phyloP scores from a whole-genome alignment of 202 grass and related monocot species.

The Schoenoplectus triqueter region DNA sequence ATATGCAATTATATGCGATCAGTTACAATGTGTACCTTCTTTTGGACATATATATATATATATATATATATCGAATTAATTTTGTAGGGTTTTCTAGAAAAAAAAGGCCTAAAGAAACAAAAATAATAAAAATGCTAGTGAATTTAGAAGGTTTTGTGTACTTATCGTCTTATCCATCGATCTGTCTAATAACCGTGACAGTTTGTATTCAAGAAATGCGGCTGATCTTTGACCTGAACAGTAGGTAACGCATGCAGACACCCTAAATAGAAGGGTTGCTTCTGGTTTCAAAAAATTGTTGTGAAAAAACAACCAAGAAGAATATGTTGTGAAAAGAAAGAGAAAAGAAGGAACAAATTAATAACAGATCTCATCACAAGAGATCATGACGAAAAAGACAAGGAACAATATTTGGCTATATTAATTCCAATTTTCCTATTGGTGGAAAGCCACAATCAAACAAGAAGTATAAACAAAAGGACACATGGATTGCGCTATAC shows the following conservation, averaged over 20 bases:
- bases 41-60: too few relatives aligned
- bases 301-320: background rate
- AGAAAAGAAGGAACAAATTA: background rate
- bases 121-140: background rate
- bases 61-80: background rate
- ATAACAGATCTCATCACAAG: constrained; percentile 21
- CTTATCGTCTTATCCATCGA: background rate
- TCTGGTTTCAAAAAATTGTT: constrained; percentile 2
- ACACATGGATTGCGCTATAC: background rate
- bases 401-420: constrained; percentile 25
- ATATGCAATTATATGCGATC: too few relatives aligned
- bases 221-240: constrained; percentile 22
- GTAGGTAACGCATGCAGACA: background rate
- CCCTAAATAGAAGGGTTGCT: background rate
- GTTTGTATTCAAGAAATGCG: constrained; percentile 17
- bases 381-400: constrained; percentile 15
- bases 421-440: constrained; percentile 25
- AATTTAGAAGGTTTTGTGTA: background rate
- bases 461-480: constrained; percentile 22
- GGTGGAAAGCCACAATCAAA: constrained; percentile 26
- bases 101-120: background rate
- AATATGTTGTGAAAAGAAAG: background rate
- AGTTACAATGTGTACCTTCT: too few relatives aligned
- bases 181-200: background rate
- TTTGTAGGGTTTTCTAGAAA: background rate